A percentile compares a stretch with the other conserved stretches of the same genome.
Conservation (phyloP, 495 filamentous ascomycete species). For the Darksidea phi region DNA sequence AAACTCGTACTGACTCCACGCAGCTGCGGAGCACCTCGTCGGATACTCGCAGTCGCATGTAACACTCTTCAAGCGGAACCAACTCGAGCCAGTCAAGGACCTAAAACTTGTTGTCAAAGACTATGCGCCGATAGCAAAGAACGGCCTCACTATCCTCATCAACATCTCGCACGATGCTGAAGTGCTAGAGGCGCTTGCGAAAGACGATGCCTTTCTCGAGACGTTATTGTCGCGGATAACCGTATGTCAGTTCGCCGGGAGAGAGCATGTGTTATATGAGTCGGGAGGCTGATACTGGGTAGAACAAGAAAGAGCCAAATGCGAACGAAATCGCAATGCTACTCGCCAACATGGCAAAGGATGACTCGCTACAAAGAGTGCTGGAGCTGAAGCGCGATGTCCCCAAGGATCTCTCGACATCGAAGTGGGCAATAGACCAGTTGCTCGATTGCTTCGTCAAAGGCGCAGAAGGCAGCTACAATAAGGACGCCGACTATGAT, state of each 20-base stretch:
- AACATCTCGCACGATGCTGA: conserved; percentile 81
- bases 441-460: conserved; percentile 94
- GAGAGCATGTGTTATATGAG: background rate
- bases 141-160: conserved; percentile 89
- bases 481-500: conserved; percentile 84
- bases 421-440: conserved; percentile 76
- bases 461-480: conserved; percentile 75
- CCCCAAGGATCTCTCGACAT: conserved; percentile 62
- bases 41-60: conserved; percentile 78
- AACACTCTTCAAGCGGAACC: conserved; percentile 75
- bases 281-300: background rate
- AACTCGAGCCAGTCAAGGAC: conserved; percentile 78
- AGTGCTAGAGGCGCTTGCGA: conserved; percentile 66
- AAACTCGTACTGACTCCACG: conserved; percentile 5
- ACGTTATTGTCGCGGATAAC: conserved; percentile 67
- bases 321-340: conserved; percentile 88
- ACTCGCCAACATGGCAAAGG: conserved; percentile 86
- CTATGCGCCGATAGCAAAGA: conserved; percentile 80
- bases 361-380: conserved; percentile 65
- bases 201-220: conserved; percentile 80
- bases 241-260: conserved; percentile 56
- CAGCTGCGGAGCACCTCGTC: conserved; percentile 80
- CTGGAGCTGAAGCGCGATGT: conserved; percentile 60
- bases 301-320: conserved; percentile 67
- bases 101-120: conserved; percentile 86